Base-by-base conservation (phyloP, 179 eudicot genomes). In the Drosera spatulata region DNA sequence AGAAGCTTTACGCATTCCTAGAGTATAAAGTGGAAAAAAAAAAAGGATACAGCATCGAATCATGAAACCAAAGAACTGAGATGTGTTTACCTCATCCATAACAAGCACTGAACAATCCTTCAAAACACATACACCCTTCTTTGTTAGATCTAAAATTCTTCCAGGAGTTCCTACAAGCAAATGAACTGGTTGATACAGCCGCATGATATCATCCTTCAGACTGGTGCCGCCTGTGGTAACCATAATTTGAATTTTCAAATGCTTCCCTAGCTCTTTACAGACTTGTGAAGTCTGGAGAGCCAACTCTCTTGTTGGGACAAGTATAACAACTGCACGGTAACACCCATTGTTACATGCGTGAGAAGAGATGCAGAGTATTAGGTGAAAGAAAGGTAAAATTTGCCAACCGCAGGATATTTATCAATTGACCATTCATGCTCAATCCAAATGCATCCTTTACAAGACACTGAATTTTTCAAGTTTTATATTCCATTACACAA, bases 211-310 rank as follows among this genome's bases (percentile, higher is more conserved):
- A 77, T 88, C 98, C 66, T 73, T 88, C 70, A 91, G 73, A 68
- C 98, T 91, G 48, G 98, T 91, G 47, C 98, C 98, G 39, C 98
- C 98, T 62, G 96, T 91, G 22, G 89, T 88, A 59, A 79, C 98
- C 98, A 91, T 88, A 65, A 91, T 91, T 67, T 88, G 79, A 69
- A 91, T 83, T 59, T 88, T 71, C 52, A 91, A 69, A 57, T 91
- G 86, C 77, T 91, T 91, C 55, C 95, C 97, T 58, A 91, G 85
- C 77, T 91, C 97, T 76, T 91, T 91, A 71, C 96, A 91, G 22
- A 91, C 97, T 71, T 91, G 97, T 58, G 97, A 85, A 13, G 97
- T 91, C 70, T 88, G 97, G 58, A 91, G 85, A 62, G 97, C 97
- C 85, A 91, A 79, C 64, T 91, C 97, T 78, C 97, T 71, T 3